Percentiles rank a stretch among this genome's conserved stretches.
These are phyloP conservation scores for Basipetospora chlamydospora DNA, from an alignment of 2,329 filamentous ascomycete species.

Conservation along the genomic window DNA sequence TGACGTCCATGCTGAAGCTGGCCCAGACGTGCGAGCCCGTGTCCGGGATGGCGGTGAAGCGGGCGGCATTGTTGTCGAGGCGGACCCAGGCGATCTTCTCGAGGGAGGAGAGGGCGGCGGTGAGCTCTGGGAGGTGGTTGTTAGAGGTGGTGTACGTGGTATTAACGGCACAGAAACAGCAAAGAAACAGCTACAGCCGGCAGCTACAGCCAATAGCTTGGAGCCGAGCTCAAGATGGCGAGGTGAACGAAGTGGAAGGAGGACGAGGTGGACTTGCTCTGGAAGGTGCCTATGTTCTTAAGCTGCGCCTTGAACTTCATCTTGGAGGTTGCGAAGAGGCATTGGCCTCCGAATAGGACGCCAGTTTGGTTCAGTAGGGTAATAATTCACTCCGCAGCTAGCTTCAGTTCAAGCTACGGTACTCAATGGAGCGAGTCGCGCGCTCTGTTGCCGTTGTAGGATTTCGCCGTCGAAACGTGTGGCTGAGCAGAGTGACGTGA, in stretches of 20 bases:
- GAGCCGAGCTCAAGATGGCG: slow-evolving; percentile 1
- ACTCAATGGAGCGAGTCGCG: too few species aligned
- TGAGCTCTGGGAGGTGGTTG: slow-evolving; percentile 33
- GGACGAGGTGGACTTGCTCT: slow-evolving; percentile 28
- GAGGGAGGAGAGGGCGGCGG: slow-evolving; percentile 47
- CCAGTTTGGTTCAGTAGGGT: too few species aligned
- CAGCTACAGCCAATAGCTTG: too few species aligned
- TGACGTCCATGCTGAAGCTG: slow-evolving; percentile 56
- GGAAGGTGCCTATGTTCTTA: slow-evolving; percentile 51
- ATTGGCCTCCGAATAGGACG: not conserved
- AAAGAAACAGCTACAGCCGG: too few species aligned
- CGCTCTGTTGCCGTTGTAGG: too few species aligned
- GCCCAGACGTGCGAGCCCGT: slow-evolving; percentile 95
- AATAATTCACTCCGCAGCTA: too few species aligned
- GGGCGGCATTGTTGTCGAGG: slow-evolving; percentile 71
- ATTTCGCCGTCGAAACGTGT: too few species aligned
- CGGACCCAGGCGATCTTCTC: slow-evolving; percentile 86
- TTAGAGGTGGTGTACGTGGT: too few species aligned
- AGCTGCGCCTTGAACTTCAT: slow-evolving; percentile 56
- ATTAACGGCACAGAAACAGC: too few species aligned
- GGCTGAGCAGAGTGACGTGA: too few species aligned
- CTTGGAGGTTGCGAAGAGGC: not conserved
- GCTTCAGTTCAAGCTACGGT: too few species aligned
- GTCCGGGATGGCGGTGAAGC: slow-evolving; percentile 92
- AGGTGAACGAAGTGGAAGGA: not conserved